Percentiles rank a stretch among this genome's conserved stretches.
phyloP scores from a whole-genome alignment of 1,139 yeast genomes.

The Debaryomyces fabryi region DNA sequence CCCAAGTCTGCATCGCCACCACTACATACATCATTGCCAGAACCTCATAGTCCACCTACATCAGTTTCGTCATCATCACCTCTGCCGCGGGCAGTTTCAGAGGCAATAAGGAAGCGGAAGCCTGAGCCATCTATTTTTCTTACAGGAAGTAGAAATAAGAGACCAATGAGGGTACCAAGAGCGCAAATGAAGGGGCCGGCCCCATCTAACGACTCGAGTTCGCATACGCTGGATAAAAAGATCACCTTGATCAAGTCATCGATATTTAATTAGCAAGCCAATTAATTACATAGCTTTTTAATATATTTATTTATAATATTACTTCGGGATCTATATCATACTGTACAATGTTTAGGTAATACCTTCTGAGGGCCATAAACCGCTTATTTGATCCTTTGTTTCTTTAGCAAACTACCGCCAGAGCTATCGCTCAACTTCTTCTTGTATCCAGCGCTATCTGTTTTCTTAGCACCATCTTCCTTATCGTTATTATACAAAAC shows the following conservation, averaged over 20 bases:
- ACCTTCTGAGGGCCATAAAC: not conserved
- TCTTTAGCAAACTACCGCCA: constrained; percentile 32
- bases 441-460: constrained; percentile 26
- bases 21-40: not conserved
- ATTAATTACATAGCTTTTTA: not conserved
- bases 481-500: constrained; percentile 19
- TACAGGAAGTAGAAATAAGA: constrained; percentile 16
- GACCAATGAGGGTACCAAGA: constrained; percentile 11
- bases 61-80: constrained; percentile 3
- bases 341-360: not conserved
- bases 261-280: constrained; percentile 25
- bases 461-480: constrained; percentile 31
- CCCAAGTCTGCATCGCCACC: not conserved
- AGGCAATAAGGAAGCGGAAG: constrained; percentile 13
- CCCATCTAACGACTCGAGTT: not conserved
- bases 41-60: constrained; percentile 10
- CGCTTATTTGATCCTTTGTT: constrained; percentile 17
- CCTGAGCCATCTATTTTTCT: constrained; percentile 28
- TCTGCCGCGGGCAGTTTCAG: constrained; percentile 1
- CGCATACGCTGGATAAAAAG: constrained; percentile 6
- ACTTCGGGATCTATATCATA: constrained; percentile 1
- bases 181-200: constrained; percentile 1
- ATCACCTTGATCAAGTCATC: constrained; percentile 29
- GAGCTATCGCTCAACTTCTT: constrained; percentile 29
- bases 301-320: not conserved